These are phyloP conservation scores for Schizosaccharomyces versatilis DNA, from an alignment of 1,139 yeast species.

Conservation along the genomic window DNA sequence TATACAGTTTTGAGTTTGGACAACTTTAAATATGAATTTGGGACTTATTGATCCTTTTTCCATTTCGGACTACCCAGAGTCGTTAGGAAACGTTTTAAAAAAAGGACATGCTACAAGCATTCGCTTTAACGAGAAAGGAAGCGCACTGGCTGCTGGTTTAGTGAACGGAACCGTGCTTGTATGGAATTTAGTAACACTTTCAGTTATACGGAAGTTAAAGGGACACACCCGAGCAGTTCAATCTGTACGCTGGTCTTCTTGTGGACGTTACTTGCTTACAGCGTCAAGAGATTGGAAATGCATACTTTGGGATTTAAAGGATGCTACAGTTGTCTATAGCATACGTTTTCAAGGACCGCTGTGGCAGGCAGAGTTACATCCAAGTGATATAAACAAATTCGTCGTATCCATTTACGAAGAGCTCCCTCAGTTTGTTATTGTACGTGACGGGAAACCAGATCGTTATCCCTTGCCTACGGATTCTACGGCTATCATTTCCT, in stretches of 20 bases:
- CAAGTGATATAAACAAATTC: conserved; percentile 21
- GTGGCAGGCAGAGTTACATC: conserved; percentile 47
- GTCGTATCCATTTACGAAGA: conserved; percentile 18
- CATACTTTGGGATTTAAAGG: conserved; percentile 54
- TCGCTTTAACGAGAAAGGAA: conserved; percentile 56
- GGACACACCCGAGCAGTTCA: conserved; percentile 60
- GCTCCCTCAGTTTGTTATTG: conserved; percentile 16
- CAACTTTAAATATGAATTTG: conserved; percentile 34
- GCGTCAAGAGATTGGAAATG: conserved; percentile 74
- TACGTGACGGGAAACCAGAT: conserved; percentile 13
- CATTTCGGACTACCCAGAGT: conserved; percentile 67
- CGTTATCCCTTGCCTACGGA: conserved; percentile 17
- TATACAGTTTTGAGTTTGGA: too few relatives aligned
- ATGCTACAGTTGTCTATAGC: conserved; percentile 25
- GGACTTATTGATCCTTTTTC: conserved; percentile 82
- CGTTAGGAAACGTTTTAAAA: conserved; percentile 41
- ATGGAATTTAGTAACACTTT: conserved; percentile 51
- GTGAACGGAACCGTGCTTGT: conserved; percentile 59
- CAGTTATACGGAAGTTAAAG: conserved; percentile 30
- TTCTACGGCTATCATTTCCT: conserved; percentile 13
- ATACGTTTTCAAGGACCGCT: conserved; percentile 45
- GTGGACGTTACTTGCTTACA: conserved; percentile 50
- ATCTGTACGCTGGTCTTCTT: conserved; percentile 50
- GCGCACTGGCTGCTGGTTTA: conserved; percentile 71
- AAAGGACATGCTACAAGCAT: conserved; percentile 58